These are phyloP conservation scores for Backusella macrospora DNA, from an alignment of 192 early-diverging fungal genomes.

Conservation along the genomic window DNA sequence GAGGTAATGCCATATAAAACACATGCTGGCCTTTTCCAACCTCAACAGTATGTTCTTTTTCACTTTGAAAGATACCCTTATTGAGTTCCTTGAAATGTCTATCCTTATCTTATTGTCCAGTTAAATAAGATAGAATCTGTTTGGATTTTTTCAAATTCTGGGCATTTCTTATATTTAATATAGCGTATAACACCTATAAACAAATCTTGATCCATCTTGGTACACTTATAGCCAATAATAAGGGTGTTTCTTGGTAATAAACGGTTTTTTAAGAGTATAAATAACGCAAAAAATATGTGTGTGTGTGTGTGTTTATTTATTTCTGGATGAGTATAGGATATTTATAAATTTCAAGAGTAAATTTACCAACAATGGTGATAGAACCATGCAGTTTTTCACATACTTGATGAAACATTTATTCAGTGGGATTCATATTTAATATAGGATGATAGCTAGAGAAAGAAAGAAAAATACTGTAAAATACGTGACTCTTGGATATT, in stretches of 20 bases:
- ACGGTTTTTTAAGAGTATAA: conserved; percentile 84
- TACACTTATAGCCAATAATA: conserved; percentile 94
- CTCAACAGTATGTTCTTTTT: conserved; percentile 41
- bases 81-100: conserved; percentile 70
- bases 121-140: conserved; percentile 69
- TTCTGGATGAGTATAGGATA: not conserved
- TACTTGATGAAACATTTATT: conserved; percentile 35
- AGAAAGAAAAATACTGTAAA: not conserved
- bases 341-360: not conserved
- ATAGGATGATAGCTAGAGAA: not conserved
- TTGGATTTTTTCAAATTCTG: conserved; percentile 63
- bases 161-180: conserved; percentile 53
- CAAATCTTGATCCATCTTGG: conserved; percentile 69
- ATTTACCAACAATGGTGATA: conserved; percentile 40
- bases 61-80: conserved; percentile 58
- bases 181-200: conserved; percentile 75
- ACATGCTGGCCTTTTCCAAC: conserved; percentile 65
- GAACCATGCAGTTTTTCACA: conserved; percentile 30
- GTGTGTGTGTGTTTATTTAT: no score
- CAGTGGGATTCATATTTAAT: conserved; percentile 17
- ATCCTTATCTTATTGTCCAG: conserved; percentile 83
- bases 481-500: not conserved
- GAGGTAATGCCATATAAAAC: conserved; percentile 97
- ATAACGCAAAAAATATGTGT: no score
- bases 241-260: conserved; percentile 73